A percentile compares a stretch with the other conserved stretches of the same genome.
These are phyloP conservation scores for Cyclanthera cordifolia DNA, from an alignment of 306 rosid genomes.

Conservation along the genomic window DNA sequence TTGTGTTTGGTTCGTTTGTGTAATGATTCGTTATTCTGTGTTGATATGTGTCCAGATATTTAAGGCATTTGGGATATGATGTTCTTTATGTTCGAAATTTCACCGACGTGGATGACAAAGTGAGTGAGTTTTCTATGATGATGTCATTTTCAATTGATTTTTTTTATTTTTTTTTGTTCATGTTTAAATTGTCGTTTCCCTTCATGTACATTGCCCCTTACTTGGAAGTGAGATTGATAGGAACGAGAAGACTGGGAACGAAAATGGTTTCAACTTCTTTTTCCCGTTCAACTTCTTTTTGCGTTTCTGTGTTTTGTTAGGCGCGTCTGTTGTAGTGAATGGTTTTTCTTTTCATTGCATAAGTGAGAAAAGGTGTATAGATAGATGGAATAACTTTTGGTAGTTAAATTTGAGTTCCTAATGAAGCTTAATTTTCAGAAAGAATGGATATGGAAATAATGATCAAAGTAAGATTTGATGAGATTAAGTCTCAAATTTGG, in stretches of 20 bases:
- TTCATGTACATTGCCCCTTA: neutral
- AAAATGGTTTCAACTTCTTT: neutral
- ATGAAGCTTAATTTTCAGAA: neutral
- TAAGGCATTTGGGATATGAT: constrained; percentile 76
- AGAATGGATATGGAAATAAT: neutral
- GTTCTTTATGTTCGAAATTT: constrained; percentile 83
- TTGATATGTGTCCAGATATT: constrained; percentile 76
- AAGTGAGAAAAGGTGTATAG: neutral
- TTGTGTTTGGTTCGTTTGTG: neutral
- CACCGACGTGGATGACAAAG: constrained; percentile 98
- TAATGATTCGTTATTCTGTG: constrained; percentile 2
- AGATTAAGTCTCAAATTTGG: neutral
- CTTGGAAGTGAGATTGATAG: neutral
- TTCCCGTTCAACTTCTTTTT: neutral
- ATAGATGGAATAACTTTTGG: neutral
- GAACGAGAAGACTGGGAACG: neutral
- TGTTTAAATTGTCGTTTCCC: neutral
- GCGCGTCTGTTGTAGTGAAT: neutral
- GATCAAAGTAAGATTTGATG: neutral
- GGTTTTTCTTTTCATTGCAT: neutral
- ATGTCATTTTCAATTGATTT: neutral
- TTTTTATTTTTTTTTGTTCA: no score
- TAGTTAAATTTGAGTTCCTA: neutral
- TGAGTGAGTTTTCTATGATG: constrained; percentile 24
- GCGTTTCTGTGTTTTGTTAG: neutral